Conservation (phyloP, 805 yeast genomes). For the Scheffersomyces stipitis region DNA sequence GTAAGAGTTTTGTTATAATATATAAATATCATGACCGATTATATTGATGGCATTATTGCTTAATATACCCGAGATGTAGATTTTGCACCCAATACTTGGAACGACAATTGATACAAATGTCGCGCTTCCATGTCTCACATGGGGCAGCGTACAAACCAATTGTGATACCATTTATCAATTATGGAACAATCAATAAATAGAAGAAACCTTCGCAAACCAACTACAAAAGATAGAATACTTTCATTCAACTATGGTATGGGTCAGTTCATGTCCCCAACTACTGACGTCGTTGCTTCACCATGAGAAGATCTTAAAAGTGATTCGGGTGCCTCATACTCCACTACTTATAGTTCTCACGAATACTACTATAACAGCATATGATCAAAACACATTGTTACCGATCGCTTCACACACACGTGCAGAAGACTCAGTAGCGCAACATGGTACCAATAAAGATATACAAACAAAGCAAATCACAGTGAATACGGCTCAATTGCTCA, state of each 20-base stretch:
- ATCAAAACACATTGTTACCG: constrained; percentile 38
- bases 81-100: too few relatives aligned
- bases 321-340: constrained; percentile 27
- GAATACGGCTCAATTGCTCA: constrained; percentile 34
- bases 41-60: too few relatives aligned
- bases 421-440: constrained; percentile 39
- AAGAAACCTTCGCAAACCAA: too few relatives aligned
- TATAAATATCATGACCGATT: too few relatives aligned
- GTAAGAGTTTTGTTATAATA: too few relatives aligned
- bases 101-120: too few relatives aligned
- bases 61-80: too few relatives aligned
- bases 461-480: constrained; percentile 37
- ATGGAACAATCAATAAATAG: too few relatives aligned
- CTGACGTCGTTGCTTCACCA: constrained; percentile 25
- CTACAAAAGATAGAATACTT: too few relatives aligned
- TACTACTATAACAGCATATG: constrained; percentile 25
- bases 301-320: constrained; percentile 14
- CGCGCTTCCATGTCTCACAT: too few relatives aligned
- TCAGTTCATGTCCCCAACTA: constrained; percentile 29
- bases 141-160: too few relatives aligned
- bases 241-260: constrained; percentile 36
- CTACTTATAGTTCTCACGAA: constrained; percentile 27
- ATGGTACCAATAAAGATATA: constrained; percentile 47
- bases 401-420: constrained; percentile 49
- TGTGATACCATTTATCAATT: too few relatives aligned